A percentile compares a stretch with the other conserved stretches of the same genome.
These are phyloP conservation scores for Pestalotiopsis sp. DNA, from an alignment of 2,329 filamentous ascomycete species.

Conservation along the genomic window DNA sequence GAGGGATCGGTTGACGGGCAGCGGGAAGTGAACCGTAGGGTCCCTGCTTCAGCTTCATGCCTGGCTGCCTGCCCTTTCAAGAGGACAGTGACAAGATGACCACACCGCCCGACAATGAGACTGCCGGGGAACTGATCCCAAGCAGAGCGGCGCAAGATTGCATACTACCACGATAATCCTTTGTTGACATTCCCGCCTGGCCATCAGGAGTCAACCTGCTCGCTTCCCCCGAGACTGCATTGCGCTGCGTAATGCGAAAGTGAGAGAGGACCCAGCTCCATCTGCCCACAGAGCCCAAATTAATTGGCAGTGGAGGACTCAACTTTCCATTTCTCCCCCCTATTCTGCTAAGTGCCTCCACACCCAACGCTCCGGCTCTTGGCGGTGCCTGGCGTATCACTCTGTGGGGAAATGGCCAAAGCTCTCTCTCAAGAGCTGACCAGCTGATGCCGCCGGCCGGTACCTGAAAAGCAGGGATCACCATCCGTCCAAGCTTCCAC, in stretches of 20 bases:
- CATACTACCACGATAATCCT: too few species aligned
- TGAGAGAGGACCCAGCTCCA: neutral
- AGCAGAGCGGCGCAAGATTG: too few species aligned
- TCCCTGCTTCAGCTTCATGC: neutral
- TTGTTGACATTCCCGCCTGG: too few species aligned
- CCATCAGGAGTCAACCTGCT: neutral
- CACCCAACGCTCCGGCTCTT: neutral
- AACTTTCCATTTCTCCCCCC: neutral
- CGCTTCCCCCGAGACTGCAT: neutral
- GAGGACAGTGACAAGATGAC: neutral
- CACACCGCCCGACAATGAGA: too few species aligned
- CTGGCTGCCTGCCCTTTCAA: neutral
- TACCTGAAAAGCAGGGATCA: slow-evolving; percentile 7
- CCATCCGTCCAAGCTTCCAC: neutral
- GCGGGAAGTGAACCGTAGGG: neutral
- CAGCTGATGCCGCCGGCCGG: slow-evolving; percentile 1
- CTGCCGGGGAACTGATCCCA: too few species aligned
- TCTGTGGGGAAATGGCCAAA: slow-evolving; percentile 4
- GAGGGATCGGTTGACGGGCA: neutral
- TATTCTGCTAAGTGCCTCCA: neutral
- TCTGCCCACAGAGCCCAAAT: neutral
- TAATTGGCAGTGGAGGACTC: neutral
- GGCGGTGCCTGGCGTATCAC: neutral
- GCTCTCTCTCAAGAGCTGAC: neutral
- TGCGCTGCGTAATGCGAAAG: neutral